A percentile compares a stretch with the other conserved stretches of the same genome.
Conservation (phyloP, 768 basidiomycete genomes). For the Naganishia vaughanmartiniae region DNA sequence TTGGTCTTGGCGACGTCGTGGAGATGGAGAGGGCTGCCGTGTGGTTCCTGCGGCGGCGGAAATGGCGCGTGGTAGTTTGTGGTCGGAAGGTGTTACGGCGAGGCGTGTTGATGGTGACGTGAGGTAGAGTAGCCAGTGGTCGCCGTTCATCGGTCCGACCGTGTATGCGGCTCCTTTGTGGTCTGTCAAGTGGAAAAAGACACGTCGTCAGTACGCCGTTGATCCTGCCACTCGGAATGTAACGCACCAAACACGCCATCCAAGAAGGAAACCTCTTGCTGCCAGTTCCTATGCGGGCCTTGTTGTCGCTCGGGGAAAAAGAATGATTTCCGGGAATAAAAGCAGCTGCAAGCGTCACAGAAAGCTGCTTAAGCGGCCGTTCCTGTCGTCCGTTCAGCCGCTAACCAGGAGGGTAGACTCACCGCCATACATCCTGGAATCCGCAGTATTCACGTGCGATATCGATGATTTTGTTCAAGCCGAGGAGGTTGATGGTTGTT, state of each 20-base stretch:
- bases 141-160: slow-evolving; percentile 94
- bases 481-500: slow-evolving; percentile 93
- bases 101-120: slow-evolving; percentile 53
- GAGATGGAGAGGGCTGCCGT: slow-evolving; percentile 33
- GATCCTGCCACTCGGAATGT: background rate
- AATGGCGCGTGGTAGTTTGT: slow-evolving; percentile 18
- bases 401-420: slow-evolving; percentile 24
- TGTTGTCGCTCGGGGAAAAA: slow-evolving; percentile 97
- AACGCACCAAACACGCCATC: slow-evolving; percentile 77
- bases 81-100: slow-evolving; percentile 23
- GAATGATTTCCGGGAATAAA: slow-evolving; percentile 97
- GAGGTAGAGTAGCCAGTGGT: slow-evolving; percentile 97
- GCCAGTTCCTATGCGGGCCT: slow-evolving; percentile 92
- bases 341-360: slow-evolving; percentile 57
- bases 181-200: slow-evolving; percentile 11
- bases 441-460: slow-evolving; percentile 64
- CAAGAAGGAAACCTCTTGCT: slow-evolving; percentile 83
- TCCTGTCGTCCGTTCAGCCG: background rate
- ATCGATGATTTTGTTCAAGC: slow-evolving; percentile 88
- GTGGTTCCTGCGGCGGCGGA: slow-evolving; percentile 43
- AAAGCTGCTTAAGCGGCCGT: no score
- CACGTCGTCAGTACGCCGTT: background rate
- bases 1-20: slow-evolving; percentile 63
- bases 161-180: slow-evolving; percentile 80
- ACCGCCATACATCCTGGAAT: slow-evolving; percentile 65